Percentiles rank a stretch among this genome's conserved stretches.
phyloP scores from a whole-genome alignment of 768 basidiomycete genomes.

The Pleurotus sapidus region DNA sequence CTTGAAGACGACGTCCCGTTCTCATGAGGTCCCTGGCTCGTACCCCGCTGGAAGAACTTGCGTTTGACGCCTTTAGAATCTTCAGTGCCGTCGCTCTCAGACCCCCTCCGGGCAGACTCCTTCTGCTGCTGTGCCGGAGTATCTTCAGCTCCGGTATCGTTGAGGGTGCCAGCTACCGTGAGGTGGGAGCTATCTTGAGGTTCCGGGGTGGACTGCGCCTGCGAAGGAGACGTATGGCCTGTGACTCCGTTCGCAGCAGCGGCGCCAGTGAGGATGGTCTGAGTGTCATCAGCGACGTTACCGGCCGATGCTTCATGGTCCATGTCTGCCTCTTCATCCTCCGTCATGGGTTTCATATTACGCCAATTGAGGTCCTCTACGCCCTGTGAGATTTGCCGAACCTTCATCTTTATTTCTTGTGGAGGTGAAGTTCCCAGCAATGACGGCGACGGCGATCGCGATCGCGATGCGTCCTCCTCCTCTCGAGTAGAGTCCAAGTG shows the following conservation, averaged over 20 bases:
- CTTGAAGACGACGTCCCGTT: slow-evolving; percentile 6
- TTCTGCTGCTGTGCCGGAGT: background rate
- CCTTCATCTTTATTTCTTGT: slow-evolving; percentile 67
- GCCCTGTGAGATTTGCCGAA: slow-evolving; percentile 75
- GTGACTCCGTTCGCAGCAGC: background rate
- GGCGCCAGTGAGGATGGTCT: slow-evolving; percentile 1
- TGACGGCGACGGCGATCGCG: slow-evolving; percentile 42
- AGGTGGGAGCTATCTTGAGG: background rate
- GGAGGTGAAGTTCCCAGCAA: slow-evolving; percentile 61
- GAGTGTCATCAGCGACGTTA: slow-evolving; percentile 9
- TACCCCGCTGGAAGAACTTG: slow-evolving; percentile 64
- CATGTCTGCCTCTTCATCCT: slow-evolving; percentile 26
- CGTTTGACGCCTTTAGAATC: slow-evolving; percentile 68
- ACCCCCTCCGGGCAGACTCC: slow-evolving; percentile 21
- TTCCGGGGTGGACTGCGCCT: background rate
- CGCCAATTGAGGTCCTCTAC: slow-evolving; percentile 78
- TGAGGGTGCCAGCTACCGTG: slow-evolving; percentile 9
- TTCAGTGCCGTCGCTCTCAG: slow-evolving; percentile 45
- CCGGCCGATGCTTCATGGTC: slow-evolving; percentile 6
- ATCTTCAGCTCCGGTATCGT: slow-evolving; percentile 10
- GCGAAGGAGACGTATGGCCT: background rate
- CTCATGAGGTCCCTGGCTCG: slow-evolving; percentile 56
- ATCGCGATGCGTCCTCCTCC: slow-evolving; percentile 49
- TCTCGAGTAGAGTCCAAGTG: slow-evolving; percentile 61
- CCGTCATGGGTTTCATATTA: slow-evolving; percentile 35